phyloP scores from a whole-genome alignment of 106 monocot species.

The Dioscorea alata region DNA sequence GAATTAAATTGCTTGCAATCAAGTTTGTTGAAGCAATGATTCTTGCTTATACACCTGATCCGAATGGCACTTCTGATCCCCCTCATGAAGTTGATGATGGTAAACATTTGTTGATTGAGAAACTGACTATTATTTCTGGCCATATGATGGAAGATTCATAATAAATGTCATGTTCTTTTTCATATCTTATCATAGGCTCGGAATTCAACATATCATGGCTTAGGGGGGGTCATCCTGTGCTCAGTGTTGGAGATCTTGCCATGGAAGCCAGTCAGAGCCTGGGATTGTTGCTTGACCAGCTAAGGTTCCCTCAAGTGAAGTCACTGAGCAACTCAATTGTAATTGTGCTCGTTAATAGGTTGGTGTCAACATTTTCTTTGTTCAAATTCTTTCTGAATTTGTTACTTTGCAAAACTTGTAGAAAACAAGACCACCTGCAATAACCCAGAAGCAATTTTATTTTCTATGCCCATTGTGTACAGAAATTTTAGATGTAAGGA shows the following conservation, averaged over 20 bases:
- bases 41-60: constrained; percentile 92
- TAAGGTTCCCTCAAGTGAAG: constrained; percentile 70
- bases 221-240: constrained; percentile 69
- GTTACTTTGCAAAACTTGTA: too few relatives aligned
- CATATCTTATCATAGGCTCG: constrained; percentile 17
- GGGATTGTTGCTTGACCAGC: constrained; percentile 81
- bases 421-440: too few relatives aligned
- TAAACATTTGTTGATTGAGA: constrained; percentile 9
- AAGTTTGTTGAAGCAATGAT: constrained; percentile 77
- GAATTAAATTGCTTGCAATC: constrained; percentile 70
- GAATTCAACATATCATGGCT: constrained; percentile 88
- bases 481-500: too few relatives aligned
- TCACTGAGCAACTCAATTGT: constrained; percentile 74
- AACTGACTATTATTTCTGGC: neutral
- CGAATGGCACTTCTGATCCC: constrained; percentile 55
- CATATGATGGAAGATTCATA: too few relatives aligned
- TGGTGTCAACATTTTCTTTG: constrained; percentile 5
- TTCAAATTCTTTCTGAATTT: neutral
- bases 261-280: constrained; percentile 82
- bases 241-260: constrained; percentile 77
- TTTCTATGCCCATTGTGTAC: too few relatives aligned
- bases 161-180: neutral
- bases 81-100: constrained; percentile 46
- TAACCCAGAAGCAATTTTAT: too few relatives aligned
- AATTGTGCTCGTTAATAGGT: constrained; percentile 89